Evolutionary conservation across 2,329 filamentous ascomycete species (phyloP).

Genomic region (Exophiala dermatitidis): DNA sequence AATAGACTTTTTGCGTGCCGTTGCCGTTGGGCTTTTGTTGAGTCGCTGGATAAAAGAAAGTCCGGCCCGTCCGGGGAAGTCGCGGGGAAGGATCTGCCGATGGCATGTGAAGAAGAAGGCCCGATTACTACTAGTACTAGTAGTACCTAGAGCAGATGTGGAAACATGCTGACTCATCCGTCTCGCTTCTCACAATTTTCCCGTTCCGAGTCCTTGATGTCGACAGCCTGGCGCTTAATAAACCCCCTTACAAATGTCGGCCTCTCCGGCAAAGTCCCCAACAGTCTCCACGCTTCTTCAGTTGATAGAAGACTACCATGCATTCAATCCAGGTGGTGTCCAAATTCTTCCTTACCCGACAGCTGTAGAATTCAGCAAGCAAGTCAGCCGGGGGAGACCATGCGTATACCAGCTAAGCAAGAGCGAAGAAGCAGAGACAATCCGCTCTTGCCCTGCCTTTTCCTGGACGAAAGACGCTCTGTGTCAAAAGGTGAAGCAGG

Average conservation of each 20-base stretch:
- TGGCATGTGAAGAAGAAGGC: background rate
- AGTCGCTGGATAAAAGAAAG: background rate
- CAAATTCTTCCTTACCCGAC: conserved; percentile 16
- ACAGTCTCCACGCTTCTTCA: conserved; percentile 8
- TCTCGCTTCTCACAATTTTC: too few species aligned
- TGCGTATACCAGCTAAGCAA: conserved; percentile 17
- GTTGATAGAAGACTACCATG: conserved; percentile 25
- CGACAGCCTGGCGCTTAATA: background rate
- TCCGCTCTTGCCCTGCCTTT: conserved; percentile 16
- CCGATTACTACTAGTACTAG: too few species aligned
- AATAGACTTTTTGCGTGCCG: too few species aligned
- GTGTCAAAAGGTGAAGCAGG: conserved; percentile 8
- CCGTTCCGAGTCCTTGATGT: background rate
- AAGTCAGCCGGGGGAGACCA: conserved; percentile 22
- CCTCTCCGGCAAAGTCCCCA: background rate
- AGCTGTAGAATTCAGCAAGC: conserved; percentile 23
- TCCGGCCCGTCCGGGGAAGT: background rate
- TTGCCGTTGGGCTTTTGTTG: too few species aligned
- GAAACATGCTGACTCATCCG: too few species aligned
- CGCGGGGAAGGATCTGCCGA: background rate
- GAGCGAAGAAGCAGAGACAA: conserved; percentile 1
- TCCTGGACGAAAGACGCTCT: conserved; percentile 21
- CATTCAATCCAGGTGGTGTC: conserved; percentile 22
- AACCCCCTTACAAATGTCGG: background rate
- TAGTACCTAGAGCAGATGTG: too few species aligned